Evolutionary conservation across 1,139 yeast species (phyloP).

Genomic region (Debaryomyces nepalensis): DNA sequence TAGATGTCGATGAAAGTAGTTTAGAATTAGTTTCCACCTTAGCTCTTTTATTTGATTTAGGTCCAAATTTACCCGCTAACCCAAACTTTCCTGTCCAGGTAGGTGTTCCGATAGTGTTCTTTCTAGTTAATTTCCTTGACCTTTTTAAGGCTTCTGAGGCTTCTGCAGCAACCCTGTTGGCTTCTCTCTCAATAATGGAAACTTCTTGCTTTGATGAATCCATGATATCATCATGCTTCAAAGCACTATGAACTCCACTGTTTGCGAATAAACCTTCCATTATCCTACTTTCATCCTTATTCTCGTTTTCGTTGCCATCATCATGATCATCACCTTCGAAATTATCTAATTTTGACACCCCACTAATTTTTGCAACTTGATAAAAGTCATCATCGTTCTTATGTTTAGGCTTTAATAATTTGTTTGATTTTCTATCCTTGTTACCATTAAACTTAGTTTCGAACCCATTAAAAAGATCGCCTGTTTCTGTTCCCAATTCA

Average conservation of each 20-base stretch:
- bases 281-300: constrained; percentile 55
- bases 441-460: constrained; percentile 44
- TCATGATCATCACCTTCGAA: constrained; percentile 40
- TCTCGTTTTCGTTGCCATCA: constrained; percentile 28
- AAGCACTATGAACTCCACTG: constrained; percentile 74
- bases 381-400: constrained; percentile 59
- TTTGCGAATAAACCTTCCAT: constrained; percentile 77
- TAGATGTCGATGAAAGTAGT: constrained; percentile 31
- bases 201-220: constrained; percentile 55
- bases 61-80: constrained; percentile 63
- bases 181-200: constrained; percentile 72
- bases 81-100: constrained; percentile 98
- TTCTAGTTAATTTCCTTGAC: constrained; percentile 68
- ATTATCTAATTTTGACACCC: constrained; percentile 57
- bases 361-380: constrained; percentile 55
- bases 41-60: constrained; percentile 22
- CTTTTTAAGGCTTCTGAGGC: constrained; percentile 76
- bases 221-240: constrained; percentile 80
- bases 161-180: constrained; percentile 71
- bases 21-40: constrained; percentile 14
- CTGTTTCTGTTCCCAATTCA: constrained; percentile 68
- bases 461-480: constrained; percentile 61
- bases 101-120: constrained; percentile 77
- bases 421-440: constrained; percentile 29
- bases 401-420: constrained; percentile 30